Percentiles rank a stretch among this genome's conserved stretches.
phyloP scores from a whole-genome alignment of 2,329 filamentous ascomycete genomes.

The Penicillium concentricum region DNA sequence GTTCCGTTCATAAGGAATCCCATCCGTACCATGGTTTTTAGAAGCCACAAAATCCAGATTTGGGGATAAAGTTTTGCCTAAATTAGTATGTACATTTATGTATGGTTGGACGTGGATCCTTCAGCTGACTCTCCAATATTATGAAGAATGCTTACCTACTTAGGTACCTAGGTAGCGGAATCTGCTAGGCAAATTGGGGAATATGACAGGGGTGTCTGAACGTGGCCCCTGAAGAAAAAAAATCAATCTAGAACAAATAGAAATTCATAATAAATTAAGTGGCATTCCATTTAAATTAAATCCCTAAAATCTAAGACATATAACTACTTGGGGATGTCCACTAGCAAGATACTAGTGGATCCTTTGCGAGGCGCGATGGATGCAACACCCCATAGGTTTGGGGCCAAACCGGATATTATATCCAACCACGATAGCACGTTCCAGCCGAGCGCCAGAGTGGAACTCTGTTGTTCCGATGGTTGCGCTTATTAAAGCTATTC shows the following conservation, averaged over 20 bases:
- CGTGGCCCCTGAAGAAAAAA: not conserved
- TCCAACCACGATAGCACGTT: not conserved
- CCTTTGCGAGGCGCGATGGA: too few species aligned
- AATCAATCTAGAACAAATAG: not conserved
- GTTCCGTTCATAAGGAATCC: not conserved
- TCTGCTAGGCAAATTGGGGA: too few species aligned
- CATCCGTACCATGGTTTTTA: not conserved
- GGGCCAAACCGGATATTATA: not conserved
- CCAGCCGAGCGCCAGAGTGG: not conserved
- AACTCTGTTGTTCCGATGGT: not conserved
- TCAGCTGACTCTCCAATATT: not conserved
- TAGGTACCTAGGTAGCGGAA: too few species aligned
- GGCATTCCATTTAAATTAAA: not conserved
- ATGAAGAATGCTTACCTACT: too few species aligned
- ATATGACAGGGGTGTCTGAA: too few species aligned
- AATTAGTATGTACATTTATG: not conserved
- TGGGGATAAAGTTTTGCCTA: not conserved
- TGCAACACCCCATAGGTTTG: not conserved
- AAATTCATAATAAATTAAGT: not conserved
- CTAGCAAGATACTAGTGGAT: not conserved
- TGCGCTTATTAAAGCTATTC: not conserved
- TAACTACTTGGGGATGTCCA: not conserved
- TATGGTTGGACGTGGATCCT: not conserved
- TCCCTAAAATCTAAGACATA: not conserved
- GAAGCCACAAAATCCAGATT: not conserved